Conservation (phyloP, 495 filamentous ascomycete species). For the Hyaloscypha hepaticicola region DNA sequence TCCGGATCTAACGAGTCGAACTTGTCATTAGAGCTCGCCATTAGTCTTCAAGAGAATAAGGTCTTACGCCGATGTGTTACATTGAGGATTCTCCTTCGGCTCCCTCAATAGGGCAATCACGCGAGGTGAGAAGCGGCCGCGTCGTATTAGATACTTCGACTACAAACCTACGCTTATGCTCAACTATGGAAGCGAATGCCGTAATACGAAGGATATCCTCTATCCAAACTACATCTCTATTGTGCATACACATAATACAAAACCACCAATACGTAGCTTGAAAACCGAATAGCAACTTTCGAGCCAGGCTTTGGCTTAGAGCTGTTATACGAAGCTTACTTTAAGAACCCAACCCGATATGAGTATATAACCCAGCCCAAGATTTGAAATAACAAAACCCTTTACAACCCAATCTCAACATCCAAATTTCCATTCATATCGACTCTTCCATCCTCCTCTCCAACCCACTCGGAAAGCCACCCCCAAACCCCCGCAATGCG, state of each 20-base stretch:
- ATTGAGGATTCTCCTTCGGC: too few relatives aligned
- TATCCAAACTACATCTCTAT: too few relatives aligned
- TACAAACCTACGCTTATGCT: too few relatives aligned
- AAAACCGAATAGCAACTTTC: background rate
- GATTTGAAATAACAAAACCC: background rate
- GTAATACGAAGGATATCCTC: too few relatives aligned
- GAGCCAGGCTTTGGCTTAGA: background rate
- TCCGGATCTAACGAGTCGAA: background rate
- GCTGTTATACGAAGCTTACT: background rate
- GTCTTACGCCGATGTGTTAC: too few relatives aligned
- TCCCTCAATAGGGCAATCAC: too few relatives aligned
- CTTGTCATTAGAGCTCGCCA: background rate
- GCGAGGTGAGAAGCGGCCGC: too few relatives aligned
- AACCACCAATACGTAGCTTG: background rate
- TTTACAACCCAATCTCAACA: background rate
- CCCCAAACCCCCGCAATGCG: constrained; percentile 2
- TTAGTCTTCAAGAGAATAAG: too few relatives aligned
- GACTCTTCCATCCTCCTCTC: background rate
- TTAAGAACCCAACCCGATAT: background rate
- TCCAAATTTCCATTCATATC: too few relatives aligned
- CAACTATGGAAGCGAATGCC: too few relatives aligned
- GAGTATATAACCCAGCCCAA: background rate
- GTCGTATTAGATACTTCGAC: too few relatives aligned
- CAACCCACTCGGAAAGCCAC: background rate
- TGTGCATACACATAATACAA: too few relatives aligned